phyloP scores from a whole-genome alignment of 257 asterid species.

The Solanum appendiculatum region DNA sequence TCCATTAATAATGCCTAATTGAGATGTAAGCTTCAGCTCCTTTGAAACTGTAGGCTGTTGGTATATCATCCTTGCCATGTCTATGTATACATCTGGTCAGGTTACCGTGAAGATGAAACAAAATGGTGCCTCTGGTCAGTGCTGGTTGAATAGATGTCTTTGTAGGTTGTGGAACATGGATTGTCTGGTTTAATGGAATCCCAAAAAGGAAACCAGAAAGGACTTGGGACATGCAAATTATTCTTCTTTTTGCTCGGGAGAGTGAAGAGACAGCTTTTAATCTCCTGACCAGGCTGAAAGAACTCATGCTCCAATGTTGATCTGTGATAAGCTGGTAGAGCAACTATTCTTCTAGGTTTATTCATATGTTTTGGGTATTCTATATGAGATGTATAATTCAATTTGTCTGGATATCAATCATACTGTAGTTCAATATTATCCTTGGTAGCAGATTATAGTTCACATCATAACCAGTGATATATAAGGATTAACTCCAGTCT shows the following conservation, averaged over 20 bases:
- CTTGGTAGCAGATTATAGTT: neutral
- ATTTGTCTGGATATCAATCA: neutral
- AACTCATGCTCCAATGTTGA: neutral
- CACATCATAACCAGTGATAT: neutral
- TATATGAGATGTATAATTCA: neutral
- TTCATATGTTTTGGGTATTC: neutral
- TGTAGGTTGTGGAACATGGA: neutral
- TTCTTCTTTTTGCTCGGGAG: neutral
- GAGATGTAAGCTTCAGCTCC: neutral
- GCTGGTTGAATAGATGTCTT: neutral
- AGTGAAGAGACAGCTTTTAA: neutral
- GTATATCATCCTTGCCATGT: neutral
- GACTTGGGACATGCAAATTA: neutral
- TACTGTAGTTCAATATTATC: neutral
- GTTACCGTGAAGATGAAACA: neutral
- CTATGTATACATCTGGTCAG: neutral
- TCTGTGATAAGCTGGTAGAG: neutral
- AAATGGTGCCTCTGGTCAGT: neutral
- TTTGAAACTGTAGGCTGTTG: neutral
- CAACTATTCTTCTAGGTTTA: neutral
- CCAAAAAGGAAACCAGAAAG: neutral
- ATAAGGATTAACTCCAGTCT: neutral
- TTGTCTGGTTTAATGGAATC: neutral
- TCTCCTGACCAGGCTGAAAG: neutral
- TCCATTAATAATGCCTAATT: constrained; percentile 35